phyloP scores from a whole-genome alignment of 345 rosid genomes.

The Aethionema arabicum region DNA sequence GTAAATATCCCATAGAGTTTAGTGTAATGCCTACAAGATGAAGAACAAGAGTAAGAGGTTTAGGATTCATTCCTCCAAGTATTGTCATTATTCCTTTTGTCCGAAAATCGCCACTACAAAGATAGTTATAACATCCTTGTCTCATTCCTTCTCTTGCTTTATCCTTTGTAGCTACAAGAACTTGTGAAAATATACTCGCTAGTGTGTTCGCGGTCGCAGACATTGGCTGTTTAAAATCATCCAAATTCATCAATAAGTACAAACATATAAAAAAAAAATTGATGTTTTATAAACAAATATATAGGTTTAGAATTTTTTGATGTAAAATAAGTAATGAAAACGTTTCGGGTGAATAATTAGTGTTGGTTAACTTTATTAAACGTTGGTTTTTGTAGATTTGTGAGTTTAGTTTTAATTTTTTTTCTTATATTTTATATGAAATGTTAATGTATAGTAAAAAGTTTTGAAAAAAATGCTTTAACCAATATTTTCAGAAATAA shows the following conservation, averaged over 20 bases:
- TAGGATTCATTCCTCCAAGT: constrained; percentile 39
- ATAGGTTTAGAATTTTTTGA: no score
- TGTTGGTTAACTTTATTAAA: not conserved
- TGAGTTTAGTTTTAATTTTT: not conserved
- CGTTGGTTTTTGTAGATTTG: not conserved
- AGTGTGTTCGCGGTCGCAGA: constrained; percentile 43
- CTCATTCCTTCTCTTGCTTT: constrained; percentile 38
- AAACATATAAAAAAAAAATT: not conserved
- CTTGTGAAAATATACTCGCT: constrained; percentile 30
- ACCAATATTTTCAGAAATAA: no score
- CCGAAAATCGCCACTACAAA: constrained; percentile 27
- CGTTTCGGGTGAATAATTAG: not conserved
- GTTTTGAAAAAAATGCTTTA: no score
- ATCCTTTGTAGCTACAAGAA: constrained; percentile 33
- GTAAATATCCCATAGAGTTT: constrained; percentile 32
- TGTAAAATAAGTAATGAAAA: no score
- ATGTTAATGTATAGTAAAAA: no score
- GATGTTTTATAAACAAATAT: no score
- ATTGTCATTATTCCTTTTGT: constrained; percentile 33
- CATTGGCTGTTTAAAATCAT: constrained; percentile 35
- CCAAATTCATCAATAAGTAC: not conserved
- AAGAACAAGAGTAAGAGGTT: constrained; percentile 28
- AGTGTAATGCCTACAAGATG: constrained; percentile 39
- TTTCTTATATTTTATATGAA: no score
- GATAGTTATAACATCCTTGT: constrained; percentile 38